Percentiles rank a stretch among this genome's conserved stretches.
These are phyloP conservation scores for Pseudocercospora fijiensis DNA, from an alignment of 2,329 filamentous ascomycete species.

Conservation along the genomic window DNA sequence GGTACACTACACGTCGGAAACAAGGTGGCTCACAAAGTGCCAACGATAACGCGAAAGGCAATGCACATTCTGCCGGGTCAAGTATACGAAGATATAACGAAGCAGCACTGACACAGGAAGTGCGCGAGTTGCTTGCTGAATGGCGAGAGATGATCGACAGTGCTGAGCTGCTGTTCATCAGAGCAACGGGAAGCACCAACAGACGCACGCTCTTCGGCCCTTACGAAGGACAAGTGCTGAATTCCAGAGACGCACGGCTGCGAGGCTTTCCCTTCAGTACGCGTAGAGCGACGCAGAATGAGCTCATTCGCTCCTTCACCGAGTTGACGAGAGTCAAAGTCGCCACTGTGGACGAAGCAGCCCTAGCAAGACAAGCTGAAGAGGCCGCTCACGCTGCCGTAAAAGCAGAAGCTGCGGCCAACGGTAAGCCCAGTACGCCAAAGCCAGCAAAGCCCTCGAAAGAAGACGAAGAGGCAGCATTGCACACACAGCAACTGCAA, in stretches of 20 bases:
- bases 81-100: conserved; percentile 92
- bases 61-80: conserved; percentile 89
- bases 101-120: conserved; percentile 82
- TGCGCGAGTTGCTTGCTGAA: conserved; percentile 73
- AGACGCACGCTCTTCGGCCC: conserved; percentile 83
- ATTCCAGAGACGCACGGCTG: conserved; percentile 73
- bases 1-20: conserved; percentile 93
- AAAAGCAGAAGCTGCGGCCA: conserved; percentile 36
- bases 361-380: conserved; percentile 51
- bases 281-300: conserved; percentile 83
- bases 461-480: conserved; percentile 75
- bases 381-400: conserved; percentile 47
- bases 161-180: conserved; percentile 80
- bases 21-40: conserved; percentile 94
- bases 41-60: conserved; percentile 90
- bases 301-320: conserved; percentile 91
- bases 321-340: conserved; percentile 91
- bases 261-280: conserved; percentile 93
- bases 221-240: conserved; percentile 83
- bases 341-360: conserved; percentile 69
- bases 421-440: conserved; percentile 51
- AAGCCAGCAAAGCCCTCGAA: conserved; percentile 68
- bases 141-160: conserved; percentile 86
- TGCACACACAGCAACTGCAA: conserved; percentile 88
- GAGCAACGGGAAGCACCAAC: conserved; percentile 85